These are phyloP conservation scores for Ceratocystis variospora DNA, from an alignment of 2,329 filamentous ascomycete genomes.

Conservation along the genomic window DNA sequence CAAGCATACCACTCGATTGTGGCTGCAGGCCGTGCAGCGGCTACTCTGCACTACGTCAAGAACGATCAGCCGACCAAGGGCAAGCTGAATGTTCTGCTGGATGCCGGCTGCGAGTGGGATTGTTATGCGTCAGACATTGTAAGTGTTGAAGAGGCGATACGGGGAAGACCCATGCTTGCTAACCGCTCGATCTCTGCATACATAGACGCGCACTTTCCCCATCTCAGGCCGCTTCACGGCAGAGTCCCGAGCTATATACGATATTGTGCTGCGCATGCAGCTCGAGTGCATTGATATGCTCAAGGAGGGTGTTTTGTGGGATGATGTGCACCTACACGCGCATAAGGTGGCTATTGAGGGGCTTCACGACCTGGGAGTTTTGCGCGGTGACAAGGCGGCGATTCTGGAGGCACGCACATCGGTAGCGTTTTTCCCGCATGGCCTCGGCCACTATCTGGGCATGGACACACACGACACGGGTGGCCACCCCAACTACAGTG, in stretches of 20 bases:
- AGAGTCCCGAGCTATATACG: slow-evolving; percentile 62
- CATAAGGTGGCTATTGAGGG: slow-evolving; percentile 74
- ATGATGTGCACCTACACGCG: slow-evolving; percentile 65
- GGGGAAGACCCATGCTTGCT: not conserved
- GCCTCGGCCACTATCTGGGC: slow-evolving; percentile 78
- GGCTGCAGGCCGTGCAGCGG: slow-evolving; percentile 63
- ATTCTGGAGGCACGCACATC: slow-evolving; percentile 69
- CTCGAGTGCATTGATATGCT: slow-evolving; percentile 58
- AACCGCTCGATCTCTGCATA: not conserved
- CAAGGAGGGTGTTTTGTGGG: slow-evolving; percentile 63
- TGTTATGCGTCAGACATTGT: slow-evolving; percentile 59
- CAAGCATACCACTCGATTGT: slow-evolving; percentile 84
- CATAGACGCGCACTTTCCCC: slow-evolving; percentile 71
- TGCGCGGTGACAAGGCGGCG: slow-evolving; percentile 52
- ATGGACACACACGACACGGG: slow-evolving; percentile 87
- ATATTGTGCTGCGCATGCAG: slow-evolving; percentile 80
- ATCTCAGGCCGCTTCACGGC: slow-evolving; percentile 56
- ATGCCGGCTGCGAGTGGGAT: slow-evolving; percentile 65
- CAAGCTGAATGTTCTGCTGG: slow-evolving; percentile 69
- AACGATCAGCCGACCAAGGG: slow-evolving; percentile 57
- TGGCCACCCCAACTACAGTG: slow-evolving; percentile 62
- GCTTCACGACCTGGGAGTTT: slow-evolving; percentile 59
- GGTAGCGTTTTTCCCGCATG: slow-evolving; percentile 83
- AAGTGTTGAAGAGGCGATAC: slow-evolving; percentile 23
- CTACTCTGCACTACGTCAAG: slow-evolving; percentile 75